Percentiles rank a stretch among this genome's conserved stretches.
Conservation (phyloP, 2,329 filamentous ascomycete genomes). For the Chrysosporium keratinophilum region DNA sequence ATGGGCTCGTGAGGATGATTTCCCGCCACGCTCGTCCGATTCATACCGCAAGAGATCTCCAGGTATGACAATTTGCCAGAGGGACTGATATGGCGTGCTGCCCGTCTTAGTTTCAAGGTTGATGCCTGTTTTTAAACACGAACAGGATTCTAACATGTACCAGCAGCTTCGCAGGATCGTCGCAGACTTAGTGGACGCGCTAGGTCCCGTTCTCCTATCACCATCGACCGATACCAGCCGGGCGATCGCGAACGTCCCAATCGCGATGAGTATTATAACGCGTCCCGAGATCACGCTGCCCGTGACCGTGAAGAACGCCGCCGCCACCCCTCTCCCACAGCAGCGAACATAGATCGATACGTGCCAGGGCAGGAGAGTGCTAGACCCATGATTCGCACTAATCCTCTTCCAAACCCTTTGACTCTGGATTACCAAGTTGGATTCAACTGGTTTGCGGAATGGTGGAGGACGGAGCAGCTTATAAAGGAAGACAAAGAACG, state of each 20-base stretch:
- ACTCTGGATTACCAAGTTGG: conserved; percentile 56
- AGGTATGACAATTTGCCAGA: conserved; percentile 26
- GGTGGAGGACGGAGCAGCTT: conserved; percentile 55
- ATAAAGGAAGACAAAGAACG: conserved; percentile 56
- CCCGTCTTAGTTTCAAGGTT: conserved; percentile 18
- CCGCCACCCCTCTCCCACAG: conserved; percentile 48
- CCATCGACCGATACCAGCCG: conserved; percentile 56
- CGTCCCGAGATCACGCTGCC: conserved; percentile 32
- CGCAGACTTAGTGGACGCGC: conserved; percentile 37
- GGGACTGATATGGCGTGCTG: background rate
- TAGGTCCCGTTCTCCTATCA: conserved; percentile 51
- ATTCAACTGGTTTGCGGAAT: conserved; percentile 58
- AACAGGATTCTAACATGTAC: background rate
- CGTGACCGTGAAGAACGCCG: conserved; percentile 49
- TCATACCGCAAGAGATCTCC: conserved; percentile 39
- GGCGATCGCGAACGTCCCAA: conserved; percentile 38
- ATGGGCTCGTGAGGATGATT: conserved; percentile 34
- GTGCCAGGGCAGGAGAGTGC: conserved; percentile 51
- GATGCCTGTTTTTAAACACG: conserved; percentile 27
- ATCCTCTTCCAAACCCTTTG: conserved; percentile 52
- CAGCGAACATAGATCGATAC: conserved; percentile 54
- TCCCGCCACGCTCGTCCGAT: conserved; percentile 28
- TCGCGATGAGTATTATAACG: conserved; percentile 49
- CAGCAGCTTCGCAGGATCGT: conserved; percentile 32
- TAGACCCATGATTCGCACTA: conserved; percentile 43